phyloP scores from a whole-genome alignment of 2,329 filamentous ascomycete genomes.

The Aspergillus piperis region DNA sequence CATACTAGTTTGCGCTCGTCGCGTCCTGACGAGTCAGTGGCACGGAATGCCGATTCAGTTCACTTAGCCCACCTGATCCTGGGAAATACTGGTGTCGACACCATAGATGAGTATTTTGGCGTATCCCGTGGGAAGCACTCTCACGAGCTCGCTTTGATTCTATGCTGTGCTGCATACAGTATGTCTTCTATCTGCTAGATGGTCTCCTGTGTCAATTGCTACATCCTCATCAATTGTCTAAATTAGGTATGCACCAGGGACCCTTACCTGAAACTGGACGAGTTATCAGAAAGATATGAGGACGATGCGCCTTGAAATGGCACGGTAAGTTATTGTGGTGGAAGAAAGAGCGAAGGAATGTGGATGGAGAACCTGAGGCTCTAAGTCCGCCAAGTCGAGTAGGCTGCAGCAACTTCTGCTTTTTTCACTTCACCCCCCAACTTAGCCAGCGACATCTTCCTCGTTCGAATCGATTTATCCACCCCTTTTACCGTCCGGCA shows the following conservation, averaged over 20 bases:
- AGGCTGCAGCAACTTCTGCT: no score
- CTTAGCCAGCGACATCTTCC: background rate
- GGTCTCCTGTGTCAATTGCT: background rate
- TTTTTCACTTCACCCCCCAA: background rate
- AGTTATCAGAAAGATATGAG: background rate
- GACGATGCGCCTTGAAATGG: background rate
- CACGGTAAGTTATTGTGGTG: background rate
- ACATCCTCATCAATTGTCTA: background rate
- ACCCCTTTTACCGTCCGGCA: background rate
- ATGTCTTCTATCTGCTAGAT: background rate
- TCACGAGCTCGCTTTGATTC: no score
- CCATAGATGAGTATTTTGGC: no score
- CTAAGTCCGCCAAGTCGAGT: background rate
- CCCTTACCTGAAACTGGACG: background rate
- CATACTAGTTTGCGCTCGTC: no score
- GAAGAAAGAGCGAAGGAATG: background rate
- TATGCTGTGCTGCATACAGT: no score
- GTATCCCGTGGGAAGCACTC: no score
- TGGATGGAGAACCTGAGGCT: background rate
- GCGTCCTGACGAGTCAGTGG: no score
- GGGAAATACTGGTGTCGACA: no score
- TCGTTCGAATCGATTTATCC: background rate
- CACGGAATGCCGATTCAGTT: no score
- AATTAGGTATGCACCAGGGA: background rate
- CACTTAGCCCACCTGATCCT: no score